Conservation (phyloP, 1,284 basidiomycete genomes). For the Peniophora sp. region DNA sequence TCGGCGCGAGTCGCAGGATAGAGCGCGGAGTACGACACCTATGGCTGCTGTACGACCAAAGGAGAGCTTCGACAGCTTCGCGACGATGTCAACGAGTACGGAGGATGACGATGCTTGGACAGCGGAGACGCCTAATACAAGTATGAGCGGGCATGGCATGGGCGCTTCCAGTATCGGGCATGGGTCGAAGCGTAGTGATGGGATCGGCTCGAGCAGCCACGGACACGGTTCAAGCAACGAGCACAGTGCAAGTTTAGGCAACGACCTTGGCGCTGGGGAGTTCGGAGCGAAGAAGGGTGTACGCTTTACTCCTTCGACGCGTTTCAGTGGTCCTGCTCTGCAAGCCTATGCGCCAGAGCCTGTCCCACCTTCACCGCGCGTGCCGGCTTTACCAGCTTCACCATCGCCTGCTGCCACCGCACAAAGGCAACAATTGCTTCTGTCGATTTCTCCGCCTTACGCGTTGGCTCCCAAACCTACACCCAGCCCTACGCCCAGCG, state of each 20-base stretch:
- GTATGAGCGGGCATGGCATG: neutral
- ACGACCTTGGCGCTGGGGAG: neutral
- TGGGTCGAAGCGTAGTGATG: too few relatives aligned
- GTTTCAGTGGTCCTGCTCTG: neutral
- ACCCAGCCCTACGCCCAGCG: constrained; percentile 11
- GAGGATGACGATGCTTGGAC: neutral
- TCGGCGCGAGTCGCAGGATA: too few relatives aligned
- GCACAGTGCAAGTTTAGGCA: neutral
- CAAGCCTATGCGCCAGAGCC: neutral
- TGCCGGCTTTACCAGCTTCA: neutral
- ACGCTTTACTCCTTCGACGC: constrained; percentile 11
- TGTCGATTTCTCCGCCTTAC: constrained; percentile 6
- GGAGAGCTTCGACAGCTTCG: constrained; percentile 5
- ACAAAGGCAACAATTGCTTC: neutral
- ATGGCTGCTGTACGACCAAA: constrained; percentile 38
- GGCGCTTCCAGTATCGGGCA: too few relatives aligned
- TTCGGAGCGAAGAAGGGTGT: constrained; percentile 4
- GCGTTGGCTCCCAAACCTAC: constrained; percentile 6
- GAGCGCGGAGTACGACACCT: constrained; percentile 17
- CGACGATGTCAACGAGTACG: neutral
- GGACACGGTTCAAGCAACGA: neutral
- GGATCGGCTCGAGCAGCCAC: neutral
- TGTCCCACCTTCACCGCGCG: constrained; percentile 2
- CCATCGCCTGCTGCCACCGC: constrained; percentile 1
- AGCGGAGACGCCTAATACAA: neutral